A percentile compares a stretch with the other conserved stretches of the same genome.
phyloP scores from a whole-genome alignment of 2,329 filamentous ascomycete genomes.

The Colletotrichum filicis region DNA sequence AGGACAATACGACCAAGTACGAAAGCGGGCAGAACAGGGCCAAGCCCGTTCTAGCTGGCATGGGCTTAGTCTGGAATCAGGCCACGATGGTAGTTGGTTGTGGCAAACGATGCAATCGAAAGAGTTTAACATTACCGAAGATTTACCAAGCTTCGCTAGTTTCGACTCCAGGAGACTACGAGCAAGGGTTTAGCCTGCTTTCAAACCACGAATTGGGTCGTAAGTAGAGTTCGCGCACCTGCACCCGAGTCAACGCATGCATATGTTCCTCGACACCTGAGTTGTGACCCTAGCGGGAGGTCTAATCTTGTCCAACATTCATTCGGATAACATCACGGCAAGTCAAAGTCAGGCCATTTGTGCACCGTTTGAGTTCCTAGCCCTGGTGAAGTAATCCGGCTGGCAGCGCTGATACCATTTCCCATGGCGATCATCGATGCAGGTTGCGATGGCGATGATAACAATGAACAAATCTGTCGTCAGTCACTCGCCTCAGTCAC shows the following conservation, averaged over 20 bases:
- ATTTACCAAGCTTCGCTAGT: not conserved
- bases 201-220: not conserved
- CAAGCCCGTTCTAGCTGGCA: not conserved
- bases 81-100: conserved; percentile 12
- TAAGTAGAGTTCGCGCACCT: not conserved
- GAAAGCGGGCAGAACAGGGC: not conserved
- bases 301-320: conserved; percentile 2
- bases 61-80: not conserved
- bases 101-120: not conserved
- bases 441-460: not conserved
- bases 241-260: not conserved
- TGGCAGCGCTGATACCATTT: not conserved
- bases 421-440: not conserved
- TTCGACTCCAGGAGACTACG: not conserved
- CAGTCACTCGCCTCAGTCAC: no score
- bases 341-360: conserved; percentile 6
- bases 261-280: not conserved
- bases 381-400: not conserved
- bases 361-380: no score
- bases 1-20: not conserved
- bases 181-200: not conserved
- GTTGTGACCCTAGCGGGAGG: conserved; percentile 1
- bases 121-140: not conserved
- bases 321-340: conserved; percentile 3
- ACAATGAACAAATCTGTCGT: not conserved